Evolutionary conservation across 1,284 basidiomycete genomes (phyloP).

Genomic region (Tilletiopsis washingtonensis): DNA sequence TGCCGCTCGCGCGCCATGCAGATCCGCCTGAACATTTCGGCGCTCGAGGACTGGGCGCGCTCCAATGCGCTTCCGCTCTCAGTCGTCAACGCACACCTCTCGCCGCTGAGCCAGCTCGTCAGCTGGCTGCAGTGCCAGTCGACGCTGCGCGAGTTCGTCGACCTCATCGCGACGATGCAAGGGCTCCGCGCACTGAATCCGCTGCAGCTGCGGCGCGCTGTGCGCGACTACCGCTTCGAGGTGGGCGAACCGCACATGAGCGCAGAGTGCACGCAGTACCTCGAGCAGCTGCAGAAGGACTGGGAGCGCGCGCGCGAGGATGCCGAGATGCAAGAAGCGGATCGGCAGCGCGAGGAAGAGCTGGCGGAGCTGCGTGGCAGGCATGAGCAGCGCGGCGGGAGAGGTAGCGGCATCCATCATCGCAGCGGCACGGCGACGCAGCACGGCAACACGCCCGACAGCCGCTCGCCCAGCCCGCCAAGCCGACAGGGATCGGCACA

Average conservation of each 20-base stretch:
- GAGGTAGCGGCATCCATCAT: constrained; percentile 8
- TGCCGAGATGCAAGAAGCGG: not conserved
- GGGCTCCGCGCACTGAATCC: constrained; percentile 79
- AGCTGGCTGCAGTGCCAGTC: constrained; percentile 71
- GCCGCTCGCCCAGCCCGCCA: constrained; percentile 4
- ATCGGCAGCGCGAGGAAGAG: constrained; percentile 9
- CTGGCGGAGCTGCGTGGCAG: constrained; percentile 12
- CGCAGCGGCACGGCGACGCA: constrained; percentile 31
- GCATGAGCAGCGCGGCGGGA: not conserved
- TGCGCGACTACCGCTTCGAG: constrained; percentile 90
- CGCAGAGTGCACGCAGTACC: constrained; percentile 86
- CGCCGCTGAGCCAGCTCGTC: constrained; percentile 73
- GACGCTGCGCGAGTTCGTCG: constrained; percentile 62
- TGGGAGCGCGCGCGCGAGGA: constrained; percentile 63
- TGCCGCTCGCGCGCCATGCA: constrained; percentile 85
- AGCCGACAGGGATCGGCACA: no score
- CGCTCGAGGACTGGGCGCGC: constrained; percentile 85
- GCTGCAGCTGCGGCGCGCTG: constrained; percentile 85
- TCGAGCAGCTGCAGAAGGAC: constrained; percentile 85
- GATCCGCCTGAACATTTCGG: constrained; percentile 76
- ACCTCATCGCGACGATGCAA: constrained; percentile 82
- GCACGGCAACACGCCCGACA: constrained; percentile 14
- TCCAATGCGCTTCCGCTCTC: constrained; percentile 70
- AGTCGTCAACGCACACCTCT: constrained; percentile 67
- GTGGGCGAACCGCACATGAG: constrained; percentile 84